Conservation (phyloP, 129 eudicot genomes). For the Daucus carota region DH1_v3.0 NC_030387.2:40276501-40277000, state of each 20-base stretch:
- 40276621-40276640: conserved; percentile 82
- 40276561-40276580: conserved; percentile 50
- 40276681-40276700: conserved; percentile 65
- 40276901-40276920: not conserved
- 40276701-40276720: conserved; percentile 41
- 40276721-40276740: not conserved
- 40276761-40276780: not conserved
- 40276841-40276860: not conserved
- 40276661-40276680: conserved; percentile 43
- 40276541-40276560: not conserved
- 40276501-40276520: not conserved
- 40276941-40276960: not conserved
- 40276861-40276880: not conserved
- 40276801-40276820: not conserved
- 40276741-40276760: not conserved
- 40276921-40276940: not conserved
- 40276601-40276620: conserved; percentile 71
- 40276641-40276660: conserved; percentile 42
- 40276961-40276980: not conserved
- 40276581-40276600: conserved; percentile 44
- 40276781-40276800: not conserved
- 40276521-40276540: not conserved
- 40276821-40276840: not conserved
- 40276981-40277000: not conserved
- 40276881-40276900: not conserved